phyloP scores from a whole-genome alignment of 257 asterid genomes.

The Ilex asprella region DNA sequence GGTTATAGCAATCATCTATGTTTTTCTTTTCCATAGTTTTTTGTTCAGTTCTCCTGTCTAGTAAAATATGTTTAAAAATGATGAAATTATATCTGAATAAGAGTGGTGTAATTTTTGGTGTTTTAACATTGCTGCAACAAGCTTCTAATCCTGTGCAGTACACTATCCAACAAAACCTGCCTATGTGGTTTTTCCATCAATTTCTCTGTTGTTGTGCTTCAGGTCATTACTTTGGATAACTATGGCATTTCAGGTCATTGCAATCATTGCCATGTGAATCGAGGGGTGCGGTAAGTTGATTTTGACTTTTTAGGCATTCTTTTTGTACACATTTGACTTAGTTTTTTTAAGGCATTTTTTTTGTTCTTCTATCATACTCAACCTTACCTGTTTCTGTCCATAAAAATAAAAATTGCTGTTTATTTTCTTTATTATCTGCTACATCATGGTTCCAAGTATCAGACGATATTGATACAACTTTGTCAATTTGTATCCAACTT shows the following conservation, averaged over 20 bases:
- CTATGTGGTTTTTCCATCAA: background rate
- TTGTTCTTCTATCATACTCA: no score
- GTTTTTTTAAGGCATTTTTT: background rate
- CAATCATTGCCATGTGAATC: slow-evolving; percentile 55
- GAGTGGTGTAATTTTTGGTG: background rate
- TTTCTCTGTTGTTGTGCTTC: slow-evolving; percentile 2
- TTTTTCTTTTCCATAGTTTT: background rate
- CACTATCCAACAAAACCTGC: no score
- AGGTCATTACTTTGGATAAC: slow-evolving; percentile 79
- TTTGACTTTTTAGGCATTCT: background rate
- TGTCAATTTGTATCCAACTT: no score
- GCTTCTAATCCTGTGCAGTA: background rate
- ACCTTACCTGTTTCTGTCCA: no score
- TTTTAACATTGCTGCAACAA: no score
- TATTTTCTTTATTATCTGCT: no score
- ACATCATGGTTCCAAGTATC: no score
- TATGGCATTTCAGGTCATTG: slow-evolving; percentile 94
- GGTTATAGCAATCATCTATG: background rate
- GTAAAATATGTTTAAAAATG: background rate
- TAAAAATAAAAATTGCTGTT: no score
- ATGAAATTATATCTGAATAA: background rate
- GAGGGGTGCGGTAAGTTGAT: slow-evolving; percentile 63
- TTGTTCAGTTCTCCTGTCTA: background rate
- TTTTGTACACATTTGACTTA: background rate
- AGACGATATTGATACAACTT: no score